Conservation (phyloP, 352 stramenopile species). For the Globisporangium acanthophoron region DNA sequence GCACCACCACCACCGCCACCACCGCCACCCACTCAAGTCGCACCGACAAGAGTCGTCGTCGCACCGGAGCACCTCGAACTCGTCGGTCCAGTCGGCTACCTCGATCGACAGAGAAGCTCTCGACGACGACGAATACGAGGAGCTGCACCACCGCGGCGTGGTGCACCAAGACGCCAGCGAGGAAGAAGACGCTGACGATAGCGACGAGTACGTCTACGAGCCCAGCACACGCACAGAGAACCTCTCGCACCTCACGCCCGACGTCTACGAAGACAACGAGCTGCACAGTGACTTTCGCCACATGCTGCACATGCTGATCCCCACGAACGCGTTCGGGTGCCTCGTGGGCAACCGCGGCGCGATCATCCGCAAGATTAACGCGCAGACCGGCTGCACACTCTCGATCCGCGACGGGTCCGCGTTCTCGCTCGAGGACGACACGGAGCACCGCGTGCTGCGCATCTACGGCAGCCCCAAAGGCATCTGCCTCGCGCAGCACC, state of each 20-base stretch:
- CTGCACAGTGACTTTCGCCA: constrained; percentile 50
- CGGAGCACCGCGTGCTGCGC: constrained; percentile 30
- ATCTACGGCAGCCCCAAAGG: constrained; percentile 50
- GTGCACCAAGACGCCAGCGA: not conserved
- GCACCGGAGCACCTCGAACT: constrained; percentile 11
- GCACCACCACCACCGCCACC: not conserved
- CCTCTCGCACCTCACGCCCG: constrained; percentile 17
- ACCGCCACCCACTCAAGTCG: not conserved
- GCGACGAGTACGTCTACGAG: not conserved
- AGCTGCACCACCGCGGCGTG: not conserved
- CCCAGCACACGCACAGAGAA: constrained; percentile 7
- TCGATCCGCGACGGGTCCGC: constrained; percentile 33
- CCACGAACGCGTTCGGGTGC: constrained; percentile 35
- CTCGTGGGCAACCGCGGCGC: constrained; percentile 46
- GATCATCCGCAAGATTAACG: constrained; percentile 43
- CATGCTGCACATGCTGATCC: constrained; percentile 64
- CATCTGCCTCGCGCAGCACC: constrained; percentile 55
- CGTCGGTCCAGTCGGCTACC: not conserved
- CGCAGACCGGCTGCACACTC: constrained; percentile 41
- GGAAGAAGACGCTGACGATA: not conserved
- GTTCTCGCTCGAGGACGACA: constrained; percentile 40
- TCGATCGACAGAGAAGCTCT: not conserved
- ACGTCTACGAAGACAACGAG: constrained; percentile 56
- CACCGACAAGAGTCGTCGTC: constrained; percentile 5
- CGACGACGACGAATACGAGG: not conserved